These are phyloP conservation scores for Chaetomium fimeti DNA, from an alignment of 495 filamentous ascomycete genomes.

Conservation along the genomic window DNA sequence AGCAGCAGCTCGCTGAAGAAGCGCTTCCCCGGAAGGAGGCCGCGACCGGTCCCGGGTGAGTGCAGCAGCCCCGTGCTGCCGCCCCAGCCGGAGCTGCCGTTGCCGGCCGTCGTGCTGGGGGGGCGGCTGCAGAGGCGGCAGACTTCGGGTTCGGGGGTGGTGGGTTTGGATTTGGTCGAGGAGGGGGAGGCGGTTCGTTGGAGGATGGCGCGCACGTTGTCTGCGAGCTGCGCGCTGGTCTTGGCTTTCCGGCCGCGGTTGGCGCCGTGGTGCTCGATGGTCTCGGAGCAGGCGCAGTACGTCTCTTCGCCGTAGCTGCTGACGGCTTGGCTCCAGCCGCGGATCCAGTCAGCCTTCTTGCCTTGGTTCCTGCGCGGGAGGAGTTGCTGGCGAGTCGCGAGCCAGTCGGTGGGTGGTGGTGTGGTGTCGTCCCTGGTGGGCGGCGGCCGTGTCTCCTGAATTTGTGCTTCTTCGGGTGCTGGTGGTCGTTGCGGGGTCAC, in stretches of 20 bases:
- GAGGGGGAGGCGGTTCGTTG: slow-evolving; percentile 1
- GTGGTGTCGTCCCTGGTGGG: slow-evolving; percentile 3
- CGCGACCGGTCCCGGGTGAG: neutral
- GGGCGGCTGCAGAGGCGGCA: slow-evolving; percentile 31
- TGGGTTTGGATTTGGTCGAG: neutral
- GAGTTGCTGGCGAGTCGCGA: slow-evolving; percentile 30
- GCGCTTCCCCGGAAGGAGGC: slow-evolving; percentile 10
- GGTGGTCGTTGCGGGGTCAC: neutral
- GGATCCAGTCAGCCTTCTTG: slow-evolving; percentile 39
- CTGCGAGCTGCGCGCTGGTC: slow-evolving; percentile 17
- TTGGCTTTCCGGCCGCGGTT: slow-evolving; percentile 22
- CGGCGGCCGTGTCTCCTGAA: neutral
- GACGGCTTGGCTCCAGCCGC: slow-evolving; percentile 36
- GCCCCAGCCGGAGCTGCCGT: neutral
- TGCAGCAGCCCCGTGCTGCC: neutral
- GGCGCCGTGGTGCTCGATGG: neutral
- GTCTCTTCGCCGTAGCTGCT: slow-evolving; percentile 27
- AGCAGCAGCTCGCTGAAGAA: slow-evolving; percentile 27
- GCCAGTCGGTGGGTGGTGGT: slow-evolving; percentile 27
- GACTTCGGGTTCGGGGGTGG: slow-evolving; percentile 16
- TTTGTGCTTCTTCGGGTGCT: neutral
- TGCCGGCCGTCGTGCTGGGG: slow-evolving; percentile 15
- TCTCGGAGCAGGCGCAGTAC: slow-evolving; percentile 35
- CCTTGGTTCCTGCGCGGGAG: slow-evolving; percentile 31
- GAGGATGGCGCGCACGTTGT: slow-evolving; percentile 27